A percentile compares a stretch with the other conserved stretches of the same genome.
Evolutionary conservation across 495 filamentous ascomycete genomes (phyloP).

Genomic region (Podospora bellae-mahoneyi): DNA sequence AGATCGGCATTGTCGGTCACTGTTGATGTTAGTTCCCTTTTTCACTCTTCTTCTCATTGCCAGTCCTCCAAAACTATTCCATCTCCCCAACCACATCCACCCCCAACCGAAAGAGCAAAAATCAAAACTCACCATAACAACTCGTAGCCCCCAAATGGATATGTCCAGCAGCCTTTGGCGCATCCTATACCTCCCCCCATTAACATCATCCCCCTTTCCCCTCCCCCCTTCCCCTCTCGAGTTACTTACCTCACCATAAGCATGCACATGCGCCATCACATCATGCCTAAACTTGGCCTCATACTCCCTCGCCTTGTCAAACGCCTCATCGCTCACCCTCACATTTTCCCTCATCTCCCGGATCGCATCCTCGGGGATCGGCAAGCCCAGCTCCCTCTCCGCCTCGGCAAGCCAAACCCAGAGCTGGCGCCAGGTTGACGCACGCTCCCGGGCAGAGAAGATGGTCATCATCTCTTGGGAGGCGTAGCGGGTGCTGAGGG

Average conservation of each 20-base stretch:
- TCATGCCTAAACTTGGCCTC: constrained; percentile 56
- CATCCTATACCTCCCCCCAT: constrained; percentile 35
- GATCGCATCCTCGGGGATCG: constrained; percentile 68
- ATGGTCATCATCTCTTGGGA: constrained; percentile 58
- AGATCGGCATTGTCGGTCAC: constrained; percentile 86
- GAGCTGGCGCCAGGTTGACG: constrained; percentile 72
- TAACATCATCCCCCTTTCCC: not conserved
- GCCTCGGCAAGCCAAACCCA: constrained; percentile 84
- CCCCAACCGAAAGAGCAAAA: not conserved
- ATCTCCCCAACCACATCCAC: not conserved
- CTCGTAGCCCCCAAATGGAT: constrained; percentile 66
- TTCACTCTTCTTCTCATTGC: not conserved
- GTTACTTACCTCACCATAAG: constrained; percentile 64
- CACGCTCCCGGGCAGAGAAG: constrained; percentile 69
- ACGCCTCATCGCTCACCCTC: constrained; percentile 73
- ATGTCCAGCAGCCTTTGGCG: constrained; percentile 79
- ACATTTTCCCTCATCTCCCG: constrained; percentile 70
- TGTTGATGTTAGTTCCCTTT: constrained; percentile 13
- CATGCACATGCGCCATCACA: constrained; percentile 56
- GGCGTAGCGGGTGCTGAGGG: constrained; percentile 70
- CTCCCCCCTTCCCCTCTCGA: not conserved
- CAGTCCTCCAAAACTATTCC: not conserved
- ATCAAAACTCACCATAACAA: constrained; percentile 36
- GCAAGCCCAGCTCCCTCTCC: constrained; percentile 65
- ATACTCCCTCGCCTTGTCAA: constrained; percentile 70